phyloP scores from a whole-genome alignment of 306 rosid species.

The Citrullus mucosospermus region DNA sequence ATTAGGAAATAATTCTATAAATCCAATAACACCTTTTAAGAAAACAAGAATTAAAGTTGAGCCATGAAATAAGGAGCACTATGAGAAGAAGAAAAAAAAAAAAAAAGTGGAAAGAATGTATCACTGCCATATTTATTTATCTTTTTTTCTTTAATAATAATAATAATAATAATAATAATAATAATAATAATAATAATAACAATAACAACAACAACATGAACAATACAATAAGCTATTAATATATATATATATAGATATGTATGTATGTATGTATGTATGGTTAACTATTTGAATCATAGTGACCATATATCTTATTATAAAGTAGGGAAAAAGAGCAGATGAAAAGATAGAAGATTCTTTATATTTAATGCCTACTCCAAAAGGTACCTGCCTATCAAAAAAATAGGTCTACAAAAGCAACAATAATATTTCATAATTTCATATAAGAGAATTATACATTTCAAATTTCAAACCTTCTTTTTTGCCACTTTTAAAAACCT shows the following conservation, averaged over 20 bases:
- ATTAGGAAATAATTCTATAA: neutral
- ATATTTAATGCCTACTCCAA: neutral
- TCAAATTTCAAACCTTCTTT: neutral
- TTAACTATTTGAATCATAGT: neutral
- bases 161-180: neutral
- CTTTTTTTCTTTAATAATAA: neutral
- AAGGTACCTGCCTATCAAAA: neutral
- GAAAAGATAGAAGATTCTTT: conserved; percentile 10
- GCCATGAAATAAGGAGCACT: neutral
- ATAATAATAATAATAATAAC: neutral
- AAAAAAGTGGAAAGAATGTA: neutral
- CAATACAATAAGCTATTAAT: neutral
- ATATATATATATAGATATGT: no score
- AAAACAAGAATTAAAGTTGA: neutral
- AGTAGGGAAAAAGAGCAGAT: neutral
- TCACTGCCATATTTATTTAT: neutral
- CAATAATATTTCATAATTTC: neutral
- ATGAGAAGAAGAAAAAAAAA: no score
- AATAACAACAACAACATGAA: no score
- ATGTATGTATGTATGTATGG: neutral
- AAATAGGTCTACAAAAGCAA: neutral
- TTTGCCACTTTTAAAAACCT: neutral
- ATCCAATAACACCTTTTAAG: neutral
- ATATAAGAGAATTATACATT: neutral
- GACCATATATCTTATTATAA: neutral